phyloP scores from a whole-genome alignment of 257 asterid species.

The Ligustrum vulgare region DNA sequence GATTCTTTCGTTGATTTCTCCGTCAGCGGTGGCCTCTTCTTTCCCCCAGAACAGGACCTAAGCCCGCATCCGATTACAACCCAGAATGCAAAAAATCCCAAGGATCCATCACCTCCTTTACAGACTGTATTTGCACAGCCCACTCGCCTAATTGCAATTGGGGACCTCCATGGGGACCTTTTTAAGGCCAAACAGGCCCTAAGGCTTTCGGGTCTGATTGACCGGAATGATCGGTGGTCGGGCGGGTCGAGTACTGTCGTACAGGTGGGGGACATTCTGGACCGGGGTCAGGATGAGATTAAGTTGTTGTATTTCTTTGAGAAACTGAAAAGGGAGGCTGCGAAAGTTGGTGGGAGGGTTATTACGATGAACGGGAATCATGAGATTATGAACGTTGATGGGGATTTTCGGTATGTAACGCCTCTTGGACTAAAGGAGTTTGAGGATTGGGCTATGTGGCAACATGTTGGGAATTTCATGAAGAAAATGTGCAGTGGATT shows the following conservation, averaged over 20 bases:
- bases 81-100: background rate
- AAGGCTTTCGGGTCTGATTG: constrained; percentile 67
- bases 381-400: constrained; percentile 83
- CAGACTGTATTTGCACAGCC: constrained; percentile 66
- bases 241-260: constrained; percentile 86
- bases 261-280: constrained; percentile 87
- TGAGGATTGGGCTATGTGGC: constrained; percentile 74
- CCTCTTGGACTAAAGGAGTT: constrained; percentile 64
- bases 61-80: background rate
- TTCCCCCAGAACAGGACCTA: constrained; percentile 43
- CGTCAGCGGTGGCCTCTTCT: constrained; percentile 84
- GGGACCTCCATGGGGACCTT: constrained; percentile 96
- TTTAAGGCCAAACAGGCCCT: constrained; percentile 71
- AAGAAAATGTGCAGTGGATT: constrained; percentile 54
- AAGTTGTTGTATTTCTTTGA: constrained; percentile 82
- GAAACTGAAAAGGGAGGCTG: constrained; percentile 77
- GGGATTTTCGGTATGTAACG: constrained; percentile 69
- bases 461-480: constrained; percentile 59
- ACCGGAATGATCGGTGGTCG: constrained; percentile 60
- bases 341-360: constrained; percentile 53
- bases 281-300: constrained; percentile 92
- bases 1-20: constrained; percentile 88
- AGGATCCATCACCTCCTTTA: constrained; percentile 20
- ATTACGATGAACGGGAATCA: constrained; percentile 94
- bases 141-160: constrained; percentile 74